These are phyloP conservation scores for Salix koriyanagi DNA, from an alignment of 345 rosid genomes.

Conservation along the genomic window DNA sequence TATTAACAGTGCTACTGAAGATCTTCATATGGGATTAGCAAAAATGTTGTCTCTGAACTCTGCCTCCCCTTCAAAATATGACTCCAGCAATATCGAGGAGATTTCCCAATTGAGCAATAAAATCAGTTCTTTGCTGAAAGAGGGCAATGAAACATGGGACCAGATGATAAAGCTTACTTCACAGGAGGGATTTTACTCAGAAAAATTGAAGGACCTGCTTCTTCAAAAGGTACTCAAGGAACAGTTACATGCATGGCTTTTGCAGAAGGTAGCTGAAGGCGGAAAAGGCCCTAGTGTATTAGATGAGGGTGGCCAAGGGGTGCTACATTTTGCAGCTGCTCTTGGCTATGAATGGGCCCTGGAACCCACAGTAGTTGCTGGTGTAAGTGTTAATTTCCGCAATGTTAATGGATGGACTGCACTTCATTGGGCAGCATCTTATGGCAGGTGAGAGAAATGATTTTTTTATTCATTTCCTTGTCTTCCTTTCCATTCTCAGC, in stretches of 20 bases:
- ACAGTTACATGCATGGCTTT: constrained; percentile 72
- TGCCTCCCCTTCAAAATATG: constrained; percentile 13
- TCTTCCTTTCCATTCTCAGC: background rate
- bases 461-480: constrained; percentile 5
- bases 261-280: constrained; percentile 65
- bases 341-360: constrained; percentile 96
- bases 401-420: constrained; percentile 98
- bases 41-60: constrained; percentile 54
- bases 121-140: constrained; percentile 61
- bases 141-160: constrained; percentile 55
- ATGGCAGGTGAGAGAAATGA: constrained; percentile 62
- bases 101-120: constrained; percentile 49
- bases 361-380: constrained; percentile 69
- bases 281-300: constrained; percentile 85
- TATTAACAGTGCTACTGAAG: constrained; percentile 25
- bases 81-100: constrained; percentile 25
- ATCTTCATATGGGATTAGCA: constrained; percentile 55
- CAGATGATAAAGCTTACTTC: constrained; percentile 40
- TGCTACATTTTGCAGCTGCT: constrained; percentile 90
- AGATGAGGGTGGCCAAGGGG: constrained; percentile 88
- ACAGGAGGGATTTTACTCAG: constrained; percentile 35
- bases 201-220: constrained; percentile 46
- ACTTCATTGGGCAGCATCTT: constrained; percentile 98
- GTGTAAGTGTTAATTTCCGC: constrained; percentile 85
- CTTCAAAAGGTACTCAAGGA: constrained; percentile 71